Evolutionary conservation across 75 land plant species (phyloP), one percentile per base, ranked within the genome.

Genomic region (Gnetum montanum): DNA sequence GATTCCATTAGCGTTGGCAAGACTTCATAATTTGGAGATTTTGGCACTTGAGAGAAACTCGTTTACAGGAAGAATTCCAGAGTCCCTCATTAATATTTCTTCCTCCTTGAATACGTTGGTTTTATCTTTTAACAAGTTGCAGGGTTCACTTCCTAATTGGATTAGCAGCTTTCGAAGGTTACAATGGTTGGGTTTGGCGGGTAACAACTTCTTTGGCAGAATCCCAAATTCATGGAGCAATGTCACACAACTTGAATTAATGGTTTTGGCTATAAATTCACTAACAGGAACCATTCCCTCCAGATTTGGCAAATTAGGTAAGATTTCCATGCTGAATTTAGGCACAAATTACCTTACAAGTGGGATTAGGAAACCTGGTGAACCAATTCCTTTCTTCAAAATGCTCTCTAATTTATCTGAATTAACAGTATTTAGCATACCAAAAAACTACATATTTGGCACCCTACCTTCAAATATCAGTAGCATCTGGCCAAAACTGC

Each of bases 191-290:
- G 67, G 77, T 70, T 61, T 59, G 1, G 71, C 77, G 0, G 64
- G 47, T 4, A 59, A 57, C 43, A 62, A 45, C 10, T 46, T n/a
- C n/a, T n/a, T n/a, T n/a, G n/a, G n/a, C n/a, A n/a, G n/a, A n/a
- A n/a, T n/a, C n/a, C n/a, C n/a, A 20, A 31, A 38, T 18, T 49
- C 48, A 6, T 73, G 72, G 76, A 74, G 70, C n/a, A 26, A 19
- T 12, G 61, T 73, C 49, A 18, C 33, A 16, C 45, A 48, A 13
- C 65, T 78, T 31, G 66, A 64, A 64, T 64, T 58, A 49, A 47
- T 78, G 27, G 73, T 72, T 62, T 59, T 78, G 34, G 81, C 76
- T 0, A 44, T 54, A 7, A 78, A 78, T 60, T 64, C 59, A 4
- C 35, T 73, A 12, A 60, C 65, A 2, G 77, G 77, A 41, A 51